Evolutionary conservation across 306 rosid species (phyloP).

Genomic region (Prosopis cineraria): DNA sequence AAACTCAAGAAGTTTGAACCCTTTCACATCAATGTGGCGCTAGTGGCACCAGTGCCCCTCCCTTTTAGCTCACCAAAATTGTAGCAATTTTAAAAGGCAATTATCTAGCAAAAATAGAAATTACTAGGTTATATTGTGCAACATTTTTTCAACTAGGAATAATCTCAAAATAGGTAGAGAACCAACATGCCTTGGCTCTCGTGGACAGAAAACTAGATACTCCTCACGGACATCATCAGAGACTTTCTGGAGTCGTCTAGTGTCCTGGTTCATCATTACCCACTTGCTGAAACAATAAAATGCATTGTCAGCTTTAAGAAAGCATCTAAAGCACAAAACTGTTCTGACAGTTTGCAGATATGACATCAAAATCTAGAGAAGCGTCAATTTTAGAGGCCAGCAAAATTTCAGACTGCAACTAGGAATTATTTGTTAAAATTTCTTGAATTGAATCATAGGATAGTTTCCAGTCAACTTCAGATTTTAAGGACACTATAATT

Average conservation of each 20-base stretch:
- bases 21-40: neutral
- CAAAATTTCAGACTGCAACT: neutral
- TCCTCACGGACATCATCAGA: constrained; percentile 84
- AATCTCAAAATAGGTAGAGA: constrained; percentile 7
- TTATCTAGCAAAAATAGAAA: neutral
- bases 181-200: constrained; percentile 64
- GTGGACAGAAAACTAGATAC: constrained; percentile 70
- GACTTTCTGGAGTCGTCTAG: constrained; percentile 86
- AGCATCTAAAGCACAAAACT: constrained; percentile 25
- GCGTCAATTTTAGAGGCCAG: neutral
- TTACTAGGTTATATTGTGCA: neutral
- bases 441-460: constrained; percentile 1
- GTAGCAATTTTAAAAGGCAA: constrained; percentile 24
- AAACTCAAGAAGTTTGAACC: neutral
- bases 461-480: neutral
- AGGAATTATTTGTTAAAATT: constrained; percentile 12
- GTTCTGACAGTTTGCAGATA: constrained; percentile 3
- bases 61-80: constrained; percentile 13
- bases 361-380: constrained; percentile 16
- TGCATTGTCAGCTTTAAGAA: constrained; percentile 29
- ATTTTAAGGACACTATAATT: neutral
- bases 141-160: constrained; percentile 4
- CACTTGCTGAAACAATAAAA: constrained; percentile 73
- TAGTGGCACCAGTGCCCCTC: neutral
- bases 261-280: constrained; percentile 93